Evolutionary conservation across 306 rosid genomes (phyloP).

Genomic region (Vicia faba): DNA sequence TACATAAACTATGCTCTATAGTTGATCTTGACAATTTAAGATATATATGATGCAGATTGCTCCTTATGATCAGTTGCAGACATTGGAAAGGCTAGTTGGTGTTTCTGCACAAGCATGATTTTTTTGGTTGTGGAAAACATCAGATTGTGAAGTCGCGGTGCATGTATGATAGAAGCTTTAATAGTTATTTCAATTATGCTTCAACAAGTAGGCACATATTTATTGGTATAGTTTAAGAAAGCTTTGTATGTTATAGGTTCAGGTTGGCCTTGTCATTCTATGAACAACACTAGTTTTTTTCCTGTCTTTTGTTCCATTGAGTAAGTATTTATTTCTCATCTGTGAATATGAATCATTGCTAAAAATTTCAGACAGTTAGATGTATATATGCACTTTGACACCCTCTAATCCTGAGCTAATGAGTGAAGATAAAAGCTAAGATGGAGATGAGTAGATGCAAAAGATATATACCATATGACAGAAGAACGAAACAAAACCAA

Average conservation of each 20-base stretch:
- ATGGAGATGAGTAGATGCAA: no score
- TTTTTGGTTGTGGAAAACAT: constrained; percentile 15
- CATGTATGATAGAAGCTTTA: constrained; percentile 15
- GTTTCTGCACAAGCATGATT: constrained; percentile 54
- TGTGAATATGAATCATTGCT: background rate
- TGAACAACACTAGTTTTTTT: constrained; percentile 17
- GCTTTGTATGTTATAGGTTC: constrained; percentile 26
- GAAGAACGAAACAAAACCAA: no score
- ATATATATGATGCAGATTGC: constrained; percentile 70
- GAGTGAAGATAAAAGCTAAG: no score
- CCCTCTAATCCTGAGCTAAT: no score
- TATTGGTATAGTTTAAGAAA: constrained; percentile 34
- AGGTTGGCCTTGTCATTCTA: constrained; percentile 5
- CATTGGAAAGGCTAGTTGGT: constrained; percentile 76
- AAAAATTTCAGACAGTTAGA: no score
- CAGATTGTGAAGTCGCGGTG: background rate
- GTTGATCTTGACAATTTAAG: no score
- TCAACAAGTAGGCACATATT: background rate
- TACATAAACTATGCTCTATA: no score
- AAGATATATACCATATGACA: no score
- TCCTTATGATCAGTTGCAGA: constrained; percentile 92
- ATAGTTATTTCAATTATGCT: constrained; percentile 17
- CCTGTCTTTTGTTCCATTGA: constrained; percentile 6
- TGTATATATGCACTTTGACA: no score
- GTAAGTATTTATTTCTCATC: constrained; percentile 22